Percentiles rank a stretch among this genome's conserved stretches.
These are phyloP conservation scores for Sonneratia alba DNA, from an alignment of 345 rosid species.

Conservation along the genomic window DNA sequence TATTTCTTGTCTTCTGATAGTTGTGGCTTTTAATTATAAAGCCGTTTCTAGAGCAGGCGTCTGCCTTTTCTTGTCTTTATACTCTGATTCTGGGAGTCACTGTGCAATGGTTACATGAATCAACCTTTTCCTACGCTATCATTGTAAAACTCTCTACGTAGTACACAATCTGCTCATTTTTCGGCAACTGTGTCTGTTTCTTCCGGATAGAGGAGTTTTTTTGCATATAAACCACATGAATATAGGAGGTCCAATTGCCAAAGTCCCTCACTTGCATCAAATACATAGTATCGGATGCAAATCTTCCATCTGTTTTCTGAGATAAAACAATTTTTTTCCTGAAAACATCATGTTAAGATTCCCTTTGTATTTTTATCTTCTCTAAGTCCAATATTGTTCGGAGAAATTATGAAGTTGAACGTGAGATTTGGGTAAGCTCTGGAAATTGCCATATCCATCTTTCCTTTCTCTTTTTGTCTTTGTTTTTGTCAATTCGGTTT, in stretches of 20 bases:
- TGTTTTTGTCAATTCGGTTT: constrained; percentile 4
- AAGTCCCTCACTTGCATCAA: constrained; percentile 11
- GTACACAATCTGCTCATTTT: not conserved
- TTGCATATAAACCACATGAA: constrained; percentile 43
- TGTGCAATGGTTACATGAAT: not conserved
- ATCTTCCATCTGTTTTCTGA: too few relatives aligned
- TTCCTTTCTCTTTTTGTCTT: not conserved
- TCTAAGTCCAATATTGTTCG: constrained; percentile 12
- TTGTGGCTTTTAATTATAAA: not conserved
- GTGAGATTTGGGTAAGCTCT: constrained; percentile 29
- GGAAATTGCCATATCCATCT: not conserved
- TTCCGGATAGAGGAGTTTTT: constrained; percentile 39
- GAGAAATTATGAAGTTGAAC: constrained; percentile 42
- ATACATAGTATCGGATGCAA: too few relatives aligned
- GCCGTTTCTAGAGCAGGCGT: not conserved
- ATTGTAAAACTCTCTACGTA: not conserved
- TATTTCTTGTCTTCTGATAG: not conserved
- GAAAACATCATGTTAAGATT: too few relatives aligned
- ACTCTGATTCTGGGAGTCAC: not conserved
- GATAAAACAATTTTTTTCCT: too few relatives aligned
- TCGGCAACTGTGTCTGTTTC: constrained; percentile 4
- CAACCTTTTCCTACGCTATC: not conserved
- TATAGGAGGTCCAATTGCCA: constrained; percentile 45
- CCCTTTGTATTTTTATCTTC: constrained; percentile 1
- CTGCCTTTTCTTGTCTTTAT: not conserved